Evolutionary conservation across 1,139 yeast species (phyloP).

Genomic region (Geotrichum citri-aurantii): DNA sequence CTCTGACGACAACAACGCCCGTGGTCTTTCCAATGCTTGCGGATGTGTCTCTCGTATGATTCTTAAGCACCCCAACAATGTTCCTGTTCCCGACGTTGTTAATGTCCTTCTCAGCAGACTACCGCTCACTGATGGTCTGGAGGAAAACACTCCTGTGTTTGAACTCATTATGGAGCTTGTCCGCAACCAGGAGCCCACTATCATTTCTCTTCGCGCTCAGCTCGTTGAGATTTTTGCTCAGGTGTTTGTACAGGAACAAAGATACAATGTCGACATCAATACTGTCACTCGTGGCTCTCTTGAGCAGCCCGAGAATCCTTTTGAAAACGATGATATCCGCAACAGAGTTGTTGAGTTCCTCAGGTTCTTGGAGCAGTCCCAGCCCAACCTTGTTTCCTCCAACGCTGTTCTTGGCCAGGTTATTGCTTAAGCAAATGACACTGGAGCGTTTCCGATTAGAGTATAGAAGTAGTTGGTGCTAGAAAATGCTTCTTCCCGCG

Average conservation of each 20-base stretch:
- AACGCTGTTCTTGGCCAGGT: slow-evolving; percentile 21
- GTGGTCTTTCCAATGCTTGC: slow-evolving; percentile 89
- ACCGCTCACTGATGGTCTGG: slow-evolving; percentile 84
- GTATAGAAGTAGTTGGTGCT: background rate
- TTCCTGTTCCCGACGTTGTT: slow-evolving; percentile 76
- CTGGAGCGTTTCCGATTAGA: background rate
- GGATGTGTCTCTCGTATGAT: slow-evolving; percentile 96
- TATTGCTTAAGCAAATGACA: slow-evolving; percentile 8
- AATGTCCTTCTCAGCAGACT: slow-evolving; percentile 72
- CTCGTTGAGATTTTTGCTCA: slow-evolving; percentile 62
- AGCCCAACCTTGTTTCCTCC: slow-evolving; percentile 41
- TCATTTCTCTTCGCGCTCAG: slow-evolving; percentile 54
- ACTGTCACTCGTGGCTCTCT: slow-evolving; percentile 48
- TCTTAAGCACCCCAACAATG: slow-evolving; percentile 59
- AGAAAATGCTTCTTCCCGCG: background rate
- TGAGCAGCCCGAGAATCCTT: slow-evolving; percentile 66
- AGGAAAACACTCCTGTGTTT: slow-evolving; percentile 89
- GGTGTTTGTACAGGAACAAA: slow-evolving; percentile 64
- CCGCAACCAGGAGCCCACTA: slow-evolving; percentile 53
- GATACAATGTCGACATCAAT: slow-evolving; percentile 55
- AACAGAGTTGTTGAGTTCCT: slow-evolving; percentile 61
- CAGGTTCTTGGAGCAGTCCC: slow-evolving; percentile 64
- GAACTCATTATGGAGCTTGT: slow-evolving; percentile 68
- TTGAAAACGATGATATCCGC: slow-evolving; percentile 61
- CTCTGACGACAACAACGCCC: slow-evolving; percentile 74